phyloP scores from a whole-genome alignment of 768 basidiomycete genomes.

The Mycena rebaudengoi region DNA sequence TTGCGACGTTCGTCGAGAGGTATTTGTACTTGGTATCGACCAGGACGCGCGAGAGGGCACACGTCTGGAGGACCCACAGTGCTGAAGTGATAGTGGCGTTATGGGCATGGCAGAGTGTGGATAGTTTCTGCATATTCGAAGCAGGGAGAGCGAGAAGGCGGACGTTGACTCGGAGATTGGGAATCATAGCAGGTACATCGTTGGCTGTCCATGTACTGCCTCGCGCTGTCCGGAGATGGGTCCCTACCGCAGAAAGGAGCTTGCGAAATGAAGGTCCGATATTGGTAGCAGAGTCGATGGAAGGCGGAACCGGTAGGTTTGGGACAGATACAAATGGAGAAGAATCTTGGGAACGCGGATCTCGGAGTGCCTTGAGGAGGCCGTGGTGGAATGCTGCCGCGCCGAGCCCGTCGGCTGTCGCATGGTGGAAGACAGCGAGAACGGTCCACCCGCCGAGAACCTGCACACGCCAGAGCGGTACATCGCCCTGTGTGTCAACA shows the following conservation, averaged over 20 bases:
- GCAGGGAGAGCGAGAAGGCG: neutral
- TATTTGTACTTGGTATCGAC: neutral
- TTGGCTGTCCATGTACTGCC: conserved; percentile 7
- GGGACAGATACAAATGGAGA: neutral
- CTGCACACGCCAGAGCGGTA: conserved; percentile 12
- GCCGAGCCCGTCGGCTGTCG: neutral
- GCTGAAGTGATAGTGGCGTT: conserved; percentile 5
- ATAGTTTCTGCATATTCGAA: neutral
- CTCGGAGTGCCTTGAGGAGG: neutral
- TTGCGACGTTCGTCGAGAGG: neutral
- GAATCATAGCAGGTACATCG: neutral
- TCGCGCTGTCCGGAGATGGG: neutral
- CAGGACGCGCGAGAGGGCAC: conserved; percentile 1
- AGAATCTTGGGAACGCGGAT: neutral
- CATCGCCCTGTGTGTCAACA: neutral
- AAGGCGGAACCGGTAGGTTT: neutral
- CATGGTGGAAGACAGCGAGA: conserved; percentile 3
- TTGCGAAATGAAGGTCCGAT: neutral
- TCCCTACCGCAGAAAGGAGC: neutral
- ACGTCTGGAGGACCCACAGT: neutral
- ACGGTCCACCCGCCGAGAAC: neutral
- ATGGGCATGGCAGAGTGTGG: neutral
- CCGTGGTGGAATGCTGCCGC: neutral
- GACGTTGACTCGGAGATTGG: neutral
- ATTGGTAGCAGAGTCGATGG: conserved; percentile 1